A percentile compares a stretch with the other conserved stretches of the same genome.
Evolutionary conservation across 1,139 yeast genomes (phyloP).

Genomic region (Debaryomyces coudertii): DNA sequence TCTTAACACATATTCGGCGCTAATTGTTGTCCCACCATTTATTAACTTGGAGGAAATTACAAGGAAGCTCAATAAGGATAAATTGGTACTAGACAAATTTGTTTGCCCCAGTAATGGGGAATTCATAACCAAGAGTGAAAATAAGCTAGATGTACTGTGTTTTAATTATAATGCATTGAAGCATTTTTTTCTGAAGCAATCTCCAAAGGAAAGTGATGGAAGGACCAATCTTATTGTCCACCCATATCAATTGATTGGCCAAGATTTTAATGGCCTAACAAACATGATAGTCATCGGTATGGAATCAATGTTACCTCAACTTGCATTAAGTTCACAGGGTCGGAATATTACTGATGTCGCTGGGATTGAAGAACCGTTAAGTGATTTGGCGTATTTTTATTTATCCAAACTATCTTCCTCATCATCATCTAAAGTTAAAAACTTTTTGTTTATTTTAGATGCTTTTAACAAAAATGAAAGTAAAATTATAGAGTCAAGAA

Average conservation of each 20-base stretch:
- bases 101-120: not conserved
- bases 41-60: slow-evolving; percentile 9
- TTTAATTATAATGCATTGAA: not conserved
- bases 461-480: slow-evolving; percentile 10
- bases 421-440: slow-evolving; percentile 14
- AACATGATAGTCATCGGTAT: slow-evolving; percentile 28
- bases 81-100: not conserved
- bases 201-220: slow-evolving; percentile 4
- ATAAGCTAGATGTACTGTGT: not conserved
- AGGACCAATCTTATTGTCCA: slow-evolving; percentile 13
- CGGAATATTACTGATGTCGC: slow-evolving; percentile 13
- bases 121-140: not conserved
- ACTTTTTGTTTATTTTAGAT: slow-evolving; percentile 20
- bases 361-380: slow-evolving; percentile 30
- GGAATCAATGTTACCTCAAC: slow-evolving; percentile 27
- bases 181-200: slow-evolving; percentile 3
- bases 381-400: slow-evolving; percentile 27
- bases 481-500: not conserved
- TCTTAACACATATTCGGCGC: slow-evolving; percentile 15
- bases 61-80: slow-evolving; percentile 1
- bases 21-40: slow-evolving; percentile 23
- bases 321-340: slow-evolving; percentile 20
- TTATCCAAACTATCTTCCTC: slow-evolving; percentile 19
- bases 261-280: slow-evolving; percentile 16
- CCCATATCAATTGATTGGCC: slow-evolving; percentile 25